Conservation (phyloP, 495 filamentous ascomycete genomes). For the Hypoxylon perforatum region DNA sequence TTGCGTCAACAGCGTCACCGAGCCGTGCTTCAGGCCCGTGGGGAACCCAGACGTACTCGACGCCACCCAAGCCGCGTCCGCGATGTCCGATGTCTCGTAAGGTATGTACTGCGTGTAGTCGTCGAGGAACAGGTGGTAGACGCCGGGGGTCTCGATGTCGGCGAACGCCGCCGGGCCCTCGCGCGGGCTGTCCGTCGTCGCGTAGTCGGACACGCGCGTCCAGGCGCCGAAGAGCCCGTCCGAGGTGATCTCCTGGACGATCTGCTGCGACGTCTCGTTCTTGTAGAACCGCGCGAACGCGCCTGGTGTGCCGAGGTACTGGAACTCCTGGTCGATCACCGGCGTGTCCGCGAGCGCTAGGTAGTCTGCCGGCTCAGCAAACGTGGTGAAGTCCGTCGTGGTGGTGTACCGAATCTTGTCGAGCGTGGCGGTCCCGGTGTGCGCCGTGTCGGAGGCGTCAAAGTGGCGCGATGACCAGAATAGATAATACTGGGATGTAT, state of each 20-base stretch:
- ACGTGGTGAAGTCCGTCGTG: conserved; percentile 45
- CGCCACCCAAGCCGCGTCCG: conserved; percentile 36
- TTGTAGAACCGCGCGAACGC: conserved; percentile 51
- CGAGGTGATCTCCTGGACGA: conserved; percentile 47
- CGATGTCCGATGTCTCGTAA: conserved; percentile 44
- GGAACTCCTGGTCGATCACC: conserved; percentile 52
- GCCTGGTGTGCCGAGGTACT: conserved; percentile 43
- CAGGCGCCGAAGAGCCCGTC: conserved; percentile 54
- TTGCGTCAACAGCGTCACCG: conserved; percentile 47
- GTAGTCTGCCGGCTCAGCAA: conserved; percentile 43
- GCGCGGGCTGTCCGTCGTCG: conserved; percentile 34
- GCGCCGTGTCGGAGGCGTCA: conserved; percentile 32
- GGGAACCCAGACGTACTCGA: conserved; percentile 44
- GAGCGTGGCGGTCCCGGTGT: conserved; percentile 39
- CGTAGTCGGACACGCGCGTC: conserved; percentile 43
- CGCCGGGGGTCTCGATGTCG: conserved; percentile 46
- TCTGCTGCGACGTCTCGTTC: conserved; percentile 48
- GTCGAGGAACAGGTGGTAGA: conserved; percentile 50
- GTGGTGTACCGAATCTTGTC: conserved; percentile 47
- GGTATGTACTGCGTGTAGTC: conserved; percentile 52
- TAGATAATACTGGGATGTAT: conserved; percentile 47
- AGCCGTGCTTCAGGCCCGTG: conserved; percentile 49
- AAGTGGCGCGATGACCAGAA: conserved; percentile 50
- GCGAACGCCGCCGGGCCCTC: conserved; percentile 51
- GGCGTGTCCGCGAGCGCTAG: conserved; percentile 40